A percentile compares a stretch with the other conserved stretches of the same genome.
Conservation (phyloP, 352 stramenopile species). For the Halophytophthora batemanensis region DNA sequence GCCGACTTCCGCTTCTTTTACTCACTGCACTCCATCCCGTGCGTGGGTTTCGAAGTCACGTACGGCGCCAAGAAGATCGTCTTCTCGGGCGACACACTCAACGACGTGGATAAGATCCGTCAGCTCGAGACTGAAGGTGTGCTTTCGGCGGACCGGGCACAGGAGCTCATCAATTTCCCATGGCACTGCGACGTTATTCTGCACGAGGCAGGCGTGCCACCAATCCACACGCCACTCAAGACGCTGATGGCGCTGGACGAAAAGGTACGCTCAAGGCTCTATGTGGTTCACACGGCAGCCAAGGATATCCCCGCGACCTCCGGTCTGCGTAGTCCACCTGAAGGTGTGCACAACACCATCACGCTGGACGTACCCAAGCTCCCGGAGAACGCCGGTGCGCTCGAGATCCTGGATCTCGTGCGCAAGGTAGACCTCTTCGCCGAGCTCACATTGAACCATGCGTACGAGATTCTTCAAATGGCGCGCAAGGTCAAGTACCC, state of each 20-base stretch:
- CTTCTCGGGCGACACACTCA: conserved; percentile 95
- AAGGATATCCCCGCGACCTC: conserved; percentile 73
- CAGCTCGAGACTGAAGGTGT: conserved; percentile 83
- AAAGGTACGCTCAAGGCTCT: conserved; percentile 88
- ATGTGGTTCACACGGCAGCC: conserved; percentile 93
- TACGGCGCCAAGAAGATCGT: conserved; percentile 94
- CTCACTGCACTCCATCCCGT: conserved; percentile 95
- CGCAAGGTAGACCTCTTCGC: conserved; percentile 82
- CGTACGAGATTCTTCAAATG: conserved; percentile 86
- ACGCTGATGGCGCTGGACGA: conserved; percentile 90
- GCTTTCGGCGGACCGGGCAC: conserved; percentile 74
- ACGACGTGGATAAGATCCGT: conserved; percentile 90
- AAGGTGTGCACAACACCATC: conserved; percentile 88
- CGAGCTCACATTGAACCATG: conserved; percentile 80
- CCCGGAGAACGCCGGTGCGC: conserved; percentile 68
- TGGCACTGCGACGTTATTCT: conserved; percentile 93
- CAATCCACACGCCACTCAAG: conserved; percentile 95
- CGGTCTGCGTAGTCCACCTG: conserved; percentile 85
- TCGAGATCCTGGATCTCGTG: conserved; percentile 85
- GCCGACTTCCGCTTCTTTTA: conserved; percentile 96
- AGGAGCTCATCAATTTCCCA: conserved; percentile 93
- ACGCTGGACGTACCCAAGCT: conserved; percentile 66
- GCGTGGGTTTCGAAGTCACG: conserved; percentile 91
- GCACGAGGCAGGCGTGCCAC: conserved; percentile 93
- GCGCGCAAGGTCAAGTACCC: conserved; percentile 63